These are phyloP conservation scores for Spizellomyces punctatus DNA, from an alignment of 192 early-diverging fungal genomes.

Conservation along the genomic window DNA sequence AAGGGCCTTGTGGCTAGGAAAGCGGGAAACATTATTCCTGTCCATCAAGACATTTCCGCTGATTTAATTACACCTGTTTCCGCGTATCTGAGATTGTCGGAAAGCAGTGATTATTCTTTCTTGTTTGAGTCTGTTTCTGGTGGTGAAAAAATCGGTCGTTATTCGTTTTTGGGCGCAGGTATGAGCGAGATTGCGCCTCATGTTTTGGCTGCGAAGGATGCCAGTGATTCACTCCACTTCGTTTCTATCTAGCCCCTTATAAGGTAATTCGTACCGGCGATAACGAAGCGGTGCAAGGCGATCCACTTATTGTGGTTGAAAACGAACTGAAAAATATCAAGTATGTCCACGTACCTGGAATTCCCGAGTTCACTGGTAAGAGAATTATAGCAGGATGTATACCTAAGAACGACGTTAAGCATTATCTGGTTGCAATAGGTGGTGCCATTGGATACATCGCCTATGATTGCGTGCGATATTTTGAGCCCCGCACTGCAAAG, in stretches of 20 bases:
- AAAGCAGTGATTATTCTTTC: constrained; percentile 77
- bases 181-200: too few species aligned
- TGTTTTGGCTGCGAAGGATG: too few species aligned
- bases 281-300: constrained; percentile 70
- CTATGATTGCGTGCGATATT: constrained; percentile 97
- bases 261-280: constrained; percentile 80
- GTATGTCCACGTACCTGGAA: constrained; percentile 78
- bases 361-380: constrained; percentile 79
- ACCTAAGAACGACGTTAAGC: too few species aligned
- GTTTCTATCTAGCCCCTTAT: constrained; percentile 63
- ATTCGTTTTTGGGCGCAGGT: constrained; percentile 88
- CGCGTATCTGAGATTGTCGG: constrained; percentile 88
- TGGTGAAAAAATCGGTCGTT: constrained; percentile 94
- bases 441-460: constrained; percentile 97
- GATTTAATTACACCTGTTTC: constrained; percentile 96
- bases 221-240: too few species aligned
- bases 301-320: constrained; percentile 86
- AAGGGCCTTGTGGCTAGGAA: constrained; percentile 5
- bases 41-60: constrained; percentile 83
- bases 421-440: constrained; percentile 8
- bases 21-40: constrained; percentile 66
- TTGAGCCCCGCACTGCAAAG: constrained; percentile 90
- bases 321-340: constrained; percentile 76
- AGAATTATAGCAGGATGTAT: too few species aligned
- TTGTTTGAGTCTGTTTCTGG: constrained; percentile 92